Conservation (phyloP, 805 yeast species). For the Teunomyces pallodes region DNA sequence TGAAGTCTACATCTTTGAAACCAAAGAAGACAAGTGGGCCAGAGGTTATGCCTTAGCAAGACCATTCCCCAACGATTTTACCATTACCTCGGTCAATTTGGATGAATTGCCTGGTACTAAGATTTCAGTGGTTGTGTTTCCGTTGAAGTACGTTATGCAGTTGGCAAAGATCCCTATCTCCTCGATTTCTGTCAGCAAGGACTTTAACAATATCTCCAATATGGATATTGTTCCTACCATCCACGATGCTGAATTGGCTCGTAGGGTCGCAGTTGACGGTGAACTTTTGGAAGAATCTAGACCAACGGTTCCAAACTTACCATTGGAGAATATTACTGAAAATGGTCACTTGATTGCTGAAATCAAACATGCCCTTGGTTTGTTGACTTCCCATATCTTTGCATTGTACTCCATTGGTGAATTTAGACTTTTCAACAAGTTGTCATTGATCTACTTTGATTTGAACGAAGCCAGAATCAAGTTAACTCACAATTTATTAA, state of each 20-base stretch:
- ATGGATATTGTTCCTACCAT: constrained; percentile 31
- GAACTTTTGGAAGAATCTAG: not conserved
- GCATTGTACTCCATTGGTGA: constrained; percentile 72
- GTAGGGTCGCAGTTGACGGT: constrained; percentile 11
- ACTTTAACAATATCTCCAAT: constrained; percentile 24
- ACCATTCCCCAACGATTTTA: constrained; percentile 69
- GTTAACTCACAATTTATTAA: constrained; percentile 49
- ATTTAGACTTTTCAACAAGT: constrained; percentile 57
- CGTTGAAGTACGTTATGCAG: constrained; percentile 51
- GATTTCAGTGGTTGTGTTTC: constrained; percentile 57
- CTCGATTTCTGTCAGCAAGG: constrained; percentile 23
- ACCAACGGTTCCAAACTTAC: constrained; percentile 48
- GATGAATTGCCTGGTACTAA: constrained; percentile 62
- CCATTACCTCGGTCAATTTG: constrained; percentile 56
- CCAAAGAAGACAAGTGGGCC: constrained; percentile 63
- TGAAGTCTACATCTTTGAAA: constrained; percentile 71
- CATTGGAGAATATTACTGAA: constrained; percentile 45
- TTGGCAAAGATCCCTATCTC: constrained; percentile 42
- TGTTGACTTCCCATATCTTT: constrained; percentile 62
- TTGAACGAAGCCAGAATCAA: constrained; percentile 59
- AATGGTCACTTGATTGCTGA: constrained; percentile 49
- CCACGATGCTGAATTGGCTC: constrained; percentile 28
- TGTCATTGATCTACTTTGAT: constrained; percentile 51
- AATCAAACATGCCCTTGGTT: constrained; percentile 53
- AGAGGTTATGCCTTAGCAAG: constrained; percentile 70